These are phyloP conservation scores for Kwoniella mangroviensis DNA, from an alignment of 768 basidiomycete genomes.

Conservation along the genomic window DNA sequence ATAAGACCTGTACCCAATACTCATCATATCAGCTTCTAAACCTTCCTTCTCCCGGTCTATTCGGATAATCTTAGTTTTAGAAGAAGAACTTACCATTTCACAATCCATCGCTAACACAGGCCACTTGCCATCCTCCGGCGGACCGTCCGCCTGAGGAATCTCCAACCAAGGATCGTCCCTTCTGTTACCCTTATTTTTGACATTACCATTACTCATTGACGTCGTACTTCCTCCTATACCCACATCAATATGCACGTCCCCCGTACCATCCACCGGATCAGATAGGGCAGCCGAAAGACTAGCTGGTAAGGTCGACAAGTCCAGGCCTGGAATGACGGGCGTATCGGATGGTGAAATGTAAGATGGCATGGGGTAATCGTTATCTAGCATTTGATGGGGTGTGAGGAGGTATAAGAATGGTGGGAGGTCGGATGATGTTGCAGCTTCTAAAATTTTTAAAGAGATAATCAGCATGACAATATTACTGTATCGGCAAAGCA, in stretches of 20 bases:
- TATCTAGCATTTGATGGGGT: conserved; percentile 86
- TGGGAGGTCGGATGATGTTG: conserved; percentile 62
- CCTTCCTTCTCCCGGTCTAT: no score
- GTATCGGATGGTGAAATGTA: conserved; percentile 67
- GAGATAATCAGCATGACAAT: conserved; percentile 63
- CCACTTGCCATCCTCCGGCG: conserved; percentile 39
- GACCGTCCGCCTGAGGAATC: conserved; percentile 64
- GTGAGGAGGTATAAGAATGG: conserved; percentile 75
- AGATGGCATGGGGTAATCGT: conserved; percentile 87
- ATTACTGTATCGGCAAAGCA: not conserved
- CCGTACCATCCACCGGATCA: conserved; percentile 1
- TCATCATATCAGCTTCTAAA: not conserved
- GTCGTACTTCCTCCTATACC: conserved; percentile 18
- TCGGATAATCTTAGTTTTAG: no score
- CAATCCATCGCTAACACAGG: conserved; percentile 86
- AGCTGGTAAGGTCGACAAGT: conserved; percentile 11
- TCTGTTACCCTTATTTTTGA: conserved; percentile 42
- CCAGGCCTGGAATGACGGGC: conserved; percentile 36
- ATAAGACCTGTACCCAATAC: conserved; percentile 69
- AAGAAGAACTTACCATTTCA: conserved; percentile 75
- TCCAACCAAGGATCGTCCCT: conserved; percentile 73
- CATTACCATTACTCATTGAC: conserved; percentile 17
- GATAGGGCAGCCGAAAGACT: conserved; percentile 5
- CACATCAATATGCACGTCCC: conserved; percentile 25
- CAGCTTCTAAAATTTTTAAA: conserved; percentile 17